Conservation (phyloP, 1,284 basidiomycete species). For the Melampsora larici-populina region DNA sequence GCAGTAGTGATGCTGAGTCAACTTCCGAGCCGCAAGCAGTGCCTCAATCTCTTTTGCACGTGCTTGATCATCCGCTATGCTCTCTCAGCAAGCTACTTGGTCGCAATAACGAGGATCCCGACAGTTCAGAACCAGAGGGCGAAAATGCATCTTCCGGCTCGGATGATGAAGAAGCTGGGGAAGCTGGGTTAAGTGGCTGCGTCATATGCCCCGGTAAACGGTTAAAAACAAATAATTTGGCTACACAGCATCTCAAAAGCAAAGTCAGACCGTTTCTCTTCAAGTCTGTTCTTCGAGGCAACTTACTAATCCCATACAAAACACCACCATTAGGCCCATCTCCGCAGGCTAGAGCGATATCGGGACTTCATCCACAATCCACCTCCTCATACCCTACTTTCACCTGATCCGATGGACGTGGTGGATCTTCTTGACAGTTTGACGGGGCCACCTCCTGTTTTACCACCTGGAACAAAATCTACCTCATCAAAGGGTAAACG, state of each 20-base stretch:
- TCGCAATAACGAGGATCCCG: background rate
- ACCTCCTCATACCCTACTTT: slow-evolving; percentile 39
- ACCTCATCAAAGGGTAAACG: slow-evolving; percentile 4
- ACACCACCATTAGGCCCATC: slow-evolving; percentile 16
- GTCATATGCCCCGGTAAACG: slow-evolving; percentile 33
- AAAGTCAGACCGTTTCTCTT: slow-evolving; percentile 7
- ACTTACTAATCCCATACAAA: background rate
- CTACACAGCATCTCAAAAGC: slow-evolving; percentile 14
- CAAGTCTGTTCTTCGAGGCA: background rate
- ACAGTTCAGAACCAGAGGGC: background rate
- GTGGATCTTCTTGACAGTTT: slow-evolving; percentile 33
- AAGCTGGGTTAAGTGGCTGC: slow-evolving; percentile 1
- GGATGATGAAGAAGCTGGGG: background rate
- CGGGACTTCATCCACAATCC: slow-evolving; percentile 32
- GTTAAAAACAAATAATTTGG: slow-evolving; percentile 20
- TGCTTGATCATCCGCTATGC: slow-evolving; percentile 1
- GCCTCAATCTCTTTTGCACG: background rate
- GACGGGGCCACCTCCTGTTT: slow-evolving; percentile 27
- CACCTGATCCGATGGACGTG: slow-evolving; percentile 33
- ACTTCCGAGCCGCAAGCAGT: background rate
- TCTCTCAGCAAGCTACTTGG: background rate
- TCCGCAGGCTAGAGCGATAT: slow-evolving; percentile 32
- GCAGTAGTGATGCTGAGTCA: background rate
- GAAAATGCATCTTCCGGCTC: background rate
- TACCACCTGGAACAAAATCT: slow-evolving; percentile 19